phyloP scores from a whole-genome alignment of 129 eudicot species.

The Logfia minima region DNA sequence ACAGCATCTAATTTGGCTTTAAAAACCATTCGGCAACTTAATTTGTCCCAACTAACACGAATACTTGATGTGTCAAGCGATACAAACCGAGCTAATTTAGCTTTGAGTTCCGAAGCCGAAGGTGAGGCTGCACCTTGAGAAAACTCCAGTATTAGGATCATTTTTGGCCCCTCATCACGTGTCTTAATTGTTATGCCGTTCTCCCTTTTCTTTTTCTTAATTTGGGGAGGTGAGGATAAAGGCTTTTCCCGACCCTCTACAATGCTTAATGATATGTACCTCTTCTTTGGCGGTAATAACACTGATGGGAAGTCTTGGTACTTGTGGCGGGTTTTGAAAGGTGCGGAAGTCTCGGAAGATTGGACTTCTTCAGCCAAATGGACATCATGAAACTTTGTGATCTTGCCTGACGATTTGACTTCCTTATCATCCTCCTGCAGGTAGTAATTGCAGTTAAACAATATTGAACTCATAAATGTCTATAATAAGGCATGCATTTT shows the following conservation, averaged over 20 bases:
- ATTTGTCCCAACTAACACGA: neutral
- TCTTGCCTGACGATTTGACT: too few relatives aligned
- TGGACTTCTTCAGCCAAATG: neutral
- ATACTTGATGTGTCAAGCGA: constrained; percentile 5
- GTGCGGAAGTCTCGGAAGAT: neutral
- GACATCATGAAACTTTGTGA: neutral
- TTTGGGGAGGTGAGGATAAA: neutral
- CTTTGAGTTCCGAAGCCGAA: constrained; percentile 32
- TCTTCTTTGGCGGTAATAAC: neutral
- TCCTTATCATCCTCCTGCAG: too few relatives aligned
- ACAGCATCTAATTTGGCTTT: constrained; percentile 6
- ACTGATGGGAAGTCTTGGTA: neutral
- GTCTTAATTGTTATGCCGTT: neutral
- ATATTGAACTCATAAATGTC: neutral
- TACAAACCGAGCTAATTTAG: constrained; percentile 21
- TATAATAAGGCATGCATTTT: too few relatives aligned
- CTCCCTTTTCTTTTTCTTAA: neutral
- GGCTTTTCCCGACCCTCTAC: neutral
- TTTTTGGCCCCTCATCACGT: neutral
- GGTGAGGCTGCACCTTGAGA: constrained; percentile 18
- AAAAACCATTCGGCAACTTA: constrained; percentile 30
- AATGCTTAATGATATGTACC: neutral
- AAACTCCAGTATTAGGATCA: constrained; percentile 22
- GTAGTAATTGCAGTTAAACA: too few relatives aligned
- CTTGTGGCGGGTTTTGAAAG: neutral